Evolutionary conservation across 2,329 filamentous ascomycete species (phyloP), one percentile per base, ranked within the genome.

Genomic region (Phaeophleospora eucalypticola): DNA sequence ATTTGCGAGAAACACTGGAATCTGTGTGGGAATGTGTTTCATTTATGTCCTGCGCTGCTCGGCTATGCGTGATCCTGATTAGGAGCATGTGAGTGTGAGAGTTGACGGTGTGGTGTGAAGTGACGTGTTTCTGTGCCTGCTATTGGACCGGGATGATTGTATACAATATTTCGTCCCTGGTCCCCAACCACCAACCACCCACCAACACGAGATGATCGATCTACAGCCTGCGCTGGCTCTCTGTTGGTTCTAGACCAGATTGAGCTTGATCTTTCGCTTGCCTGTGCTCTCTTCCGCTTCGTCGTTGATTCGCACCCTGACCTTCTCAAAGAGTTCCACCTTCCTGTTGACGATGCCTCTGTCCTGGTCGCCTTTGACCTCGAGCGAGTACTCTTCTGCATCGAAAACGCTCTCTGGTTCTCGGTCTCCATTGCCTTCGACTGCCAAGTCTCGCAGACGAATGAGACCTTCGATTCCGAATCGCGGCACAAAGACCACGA

Each of bases 391-490:
- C 49, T 86, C 83, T 64, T 96, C 93, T 0, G 83, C 80, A 68
- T 98, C 89, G 64, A 89, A 97, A 24, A 80, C 80, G 39, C 86
- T 86, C 55, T 90, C 85, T 1, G 89, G 87, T 66, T 74, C 88
- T 0, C 82, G 79, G 14, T 85, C 80, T n/a, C n/a, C n/a, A n/a
- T n/a, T n/a, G 9, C 51, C 61, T 7, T 55, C 55, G 3, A 50
- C 50, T 3, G 83, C 84, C 48, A 97, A 76, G 70, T 97, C 93
- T 48, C 89, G 77, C 58, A 97, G 72, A 9, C 91, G 79, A 54
- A 98, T 93, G 52, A 96, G 72, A 34, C 89, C 86, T 73, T 98
- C 93, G 60, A 98, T 94, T 34, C 93, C 93, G 68, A 98, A 98
- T 14, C 89, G 77, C 4, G 93, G 93, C 41, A 98, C 91, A 52